These are phyloP conservation scores for Penicillium alfredii DNA, from an alignment of 495 filamentous ascomycete genomes.

Conservation along the genomic window DNA sequence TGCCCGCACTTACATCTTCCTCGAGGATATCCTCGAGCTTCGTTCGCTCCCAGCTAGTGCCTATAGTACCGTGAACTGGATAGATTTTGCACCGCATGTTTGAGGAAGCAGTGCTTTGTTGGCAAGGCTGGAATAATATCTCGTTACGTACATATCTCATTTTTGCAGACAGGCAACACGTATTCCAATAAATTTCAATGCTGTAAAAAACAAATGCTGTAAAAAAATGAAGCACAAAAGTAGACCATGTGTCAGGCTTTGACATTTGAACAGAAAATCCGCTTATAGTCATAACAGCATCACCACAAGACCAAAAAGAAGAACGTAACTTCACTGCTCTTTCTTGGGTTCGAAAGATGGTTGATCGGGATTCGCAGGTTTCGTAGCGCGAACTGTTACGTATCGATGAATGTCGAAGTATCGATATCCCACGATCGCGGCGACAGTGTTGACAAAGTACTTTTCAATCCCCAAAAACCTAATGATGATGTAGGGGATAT, in stretches of 20 bases:
- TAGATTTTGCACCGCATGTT: not conserved
- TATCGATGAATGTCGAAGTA: slow-evolving; percentile 27
- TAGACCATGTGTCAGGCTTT: not conserved
- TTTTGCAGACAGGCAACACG: too few relatives aligned
- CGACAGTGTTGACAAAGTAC: slow-evolving; percentile 44
- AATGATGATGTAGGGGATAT: slow-evolving; percentile 48
- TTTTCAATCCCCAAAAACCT: slow-evolving; percentile 38
- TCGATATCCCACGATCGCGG: slow-evolving; percentile 38
- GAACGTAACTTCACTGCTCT: not conserved
- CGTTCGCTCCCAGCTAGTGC: not conserved
- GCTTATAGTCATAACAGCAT: not conserved
- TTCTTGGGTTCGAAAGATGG: not conserved
- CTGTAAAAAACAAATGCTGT: too few relatives aligned
- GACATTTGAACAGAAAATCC: not conserved
- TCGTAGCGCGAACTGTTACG: slow-evolving; percentile 34
- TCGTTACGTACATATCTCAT: not conserved
- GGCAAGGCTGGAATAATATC: not conserved
- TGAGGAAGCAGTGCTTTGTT: not conserved
- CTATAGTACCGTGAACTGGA: not conserved
- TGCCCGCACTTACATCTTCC: not conserved
- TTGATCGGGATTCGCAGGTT: slow-evolving; percentile 11
- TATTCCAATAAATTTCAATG: too few relatives aligned
- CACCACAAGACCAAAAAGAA: too few relatives aligned
- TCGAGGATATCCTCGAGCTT: not conserved
- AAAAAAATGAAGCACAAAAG: too few relatives aligned